A percentile compares a stretch with the other conserved stretches of the same genome.
phyloP scores from a whole-genome alignment of 495 filamentous ascomycete species.

The Tetracladium marchalianum region DNA sequence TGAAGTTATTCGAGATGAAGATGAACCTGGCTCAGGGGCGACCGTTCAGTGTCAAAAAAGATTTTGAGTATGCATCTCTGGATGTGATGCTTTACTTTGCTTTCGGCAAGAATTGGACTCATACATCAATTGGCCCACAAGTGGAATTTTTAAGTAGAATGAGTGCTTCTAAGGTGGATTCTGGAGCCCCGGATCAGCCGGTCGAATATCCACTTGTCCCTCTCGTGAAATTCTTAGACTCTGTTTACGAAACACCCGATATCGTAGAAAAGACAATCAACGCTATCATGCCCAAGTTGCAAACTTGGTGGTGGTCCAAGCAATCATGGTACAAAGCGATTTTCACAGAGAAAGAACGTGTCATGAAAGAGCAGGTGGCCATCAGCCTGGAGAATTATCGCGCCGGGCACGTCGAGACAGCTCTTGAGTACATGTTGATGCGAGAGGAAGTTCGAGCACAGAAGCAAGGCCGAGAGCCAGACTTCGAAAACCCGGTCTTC shows the following conservation, averaged over 20 bases:
- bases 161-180: too few relatives aligned
- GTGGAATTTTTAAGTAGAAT: too few relatives aligned
- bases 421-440: too few relatives aligned
- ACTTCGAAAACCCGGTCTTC: slow-evolving; percentile 18
- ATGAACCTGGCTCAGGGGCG: slow-evolving; percentile 19
- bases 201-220: slow-evolving; percentile 2
- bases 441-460: too few relatives aligned
- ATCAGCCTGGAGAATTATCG: too few relatives aligned
- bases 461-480: slow-evolving; percentile 21
- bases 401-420: too few relatives aligned
- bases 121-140: too few relatives aligned
- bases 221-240: background rate
- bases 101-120: too few relatives aligned
- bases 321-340: slow-evolving; percentile 2
- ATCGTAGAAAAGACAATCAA: slow-evolving; percentile 12
- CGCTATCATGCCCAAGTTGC: slow-evolving; percentile 9
- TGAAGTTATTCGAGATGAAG: slow-evolving; percentile 29
- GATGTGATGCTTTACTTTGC: slow-evolving; percentile 26
- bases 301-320: too few relatives aligned
- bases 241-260: slow-evolving; percentile 1
- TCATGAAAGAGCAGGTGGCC: too few relatives aligned
- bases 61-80: slow-evolving; percentile 25
- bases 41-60: slow-evolving; percentile 25
- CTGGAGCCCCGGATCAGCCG: too few relatives aligned
- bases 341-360: too few relatives aligned